Percentiles rank a stretch among this genome's conserved stretches.
Evolutionary conservation across 495 filamentous ascomycete species (phyloP).

Genomic region (Xylaria nigripes): DNA sequence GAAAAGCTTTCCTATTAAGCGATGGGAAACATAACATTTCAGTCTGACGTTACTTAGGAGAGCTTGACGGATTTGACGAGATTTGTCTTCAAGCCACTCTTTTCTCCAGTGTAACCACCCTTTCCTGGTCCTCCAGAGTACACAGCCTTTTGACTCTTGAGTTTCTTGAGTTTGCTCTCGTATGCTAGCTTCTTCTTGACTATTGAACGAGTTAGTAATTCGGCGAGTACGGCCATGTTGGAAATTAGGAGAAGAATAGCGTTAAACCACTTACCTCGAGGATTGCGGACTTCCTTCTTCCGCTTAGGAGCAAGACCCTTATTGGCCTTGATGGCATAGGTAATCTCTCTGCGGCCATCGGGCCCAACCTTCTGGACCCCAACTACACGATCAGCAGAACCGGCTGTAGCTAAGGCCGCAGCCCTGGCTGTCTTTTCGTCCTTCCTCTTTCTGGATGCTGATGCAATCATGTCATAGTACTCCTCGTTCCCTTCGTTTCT

Average conservation of each 20-base stretch:
- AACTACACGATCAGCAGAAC: conserved; percentile 47
- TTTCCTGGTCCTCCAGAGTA: conserved; percentile 83
- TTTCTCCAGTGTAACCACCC: conserved; percentile 85
- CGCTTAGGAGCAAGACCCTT: conserved; percentile 84
- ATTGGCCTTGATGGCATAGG: conserved; percentile 91
- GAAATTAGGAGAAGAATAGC: neutral
- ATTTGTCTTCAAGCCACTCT: conserved; percentile 90
- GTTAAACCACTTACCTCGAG: conserved; percentile 39
- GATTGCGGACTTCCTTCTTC: conserved; percentile 89
- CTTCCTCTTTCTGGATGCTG: conserved; percentile 61
- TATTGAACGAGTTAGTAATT: neutral
- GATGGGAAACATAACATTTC: neutral
- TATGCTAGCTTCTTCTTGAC: conserved; percentile 97
- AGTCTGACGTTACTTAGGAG: conserved; percentile 25
- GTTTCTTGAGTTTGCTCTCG: conserved; percentile 91
- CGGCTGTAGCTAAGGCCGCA: conserved; percentile 37
- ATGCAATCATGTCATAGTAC: conserved; percentile 84
- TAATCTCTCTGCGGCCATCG: conserved; percentile 83
- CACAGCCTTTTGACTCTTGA: conserved; percentile 68
- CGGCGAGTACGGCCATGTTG: neutral
- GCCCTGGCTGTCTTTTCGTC: conserved; percentile 54
- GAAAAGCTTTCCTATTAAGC: too few relatives aligned
- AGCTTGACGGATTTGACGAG: conserved; percentile 91
- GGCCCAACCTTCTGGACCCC: conserved; percentile 52
- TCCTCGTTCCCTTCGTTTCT: conserved; percentile 58